Evolutionary conservation across 2,329 filamentous ascomycete species (phyloP), one percentile per base, ranked within the genome.

Genomic region (Epicoccum sorghinum): DNA sequence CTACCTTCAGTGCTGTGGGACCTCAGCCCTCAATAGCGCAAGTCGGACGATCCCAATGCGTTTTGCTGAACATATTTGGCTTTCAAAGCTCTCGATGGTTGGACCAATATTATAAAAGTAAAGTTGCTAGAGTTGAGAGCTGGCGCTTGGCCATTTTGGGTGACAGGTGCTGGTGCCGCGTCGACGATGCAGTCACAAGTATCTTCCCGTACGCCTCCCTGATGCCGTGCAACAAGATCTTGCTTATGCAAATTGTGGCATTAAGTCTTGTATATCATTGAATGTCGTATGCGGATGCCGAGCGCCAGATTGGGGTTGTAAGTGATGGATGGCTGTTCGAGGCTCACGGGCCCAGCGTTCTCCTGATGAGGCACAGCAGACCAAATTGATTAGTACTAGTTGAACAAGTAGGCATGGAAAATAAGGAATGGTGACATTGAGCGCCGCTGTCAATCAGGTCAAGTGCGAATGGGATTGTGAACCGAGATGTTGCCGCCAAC

Each of bases 41-140:
- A 13, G 29, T n/a, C 24, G 18, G 32, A 22, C 42, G 35, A 37
- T 22, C 46, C 32, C 32, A 10, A 52, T 47, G 22, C 29, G n/a
- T 12, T 10, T 3, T 18, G 27, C 44, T 33, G 46, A 32, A 30
- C 52, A 36, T 27, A 14, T 7, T 46, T 39, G 41, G 52, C 53
- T 45, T 45, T 30, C 35, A 49, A 25, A 47, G 38, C 48, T 47
- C 47, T 50, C 48, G 52, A 59, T 62, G 32, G 60, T 59, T 49
- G 52, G 55, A 51, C 54, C 47, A 44, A 51, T 24, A 37, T 30
- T 54, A 25, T 25, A 54, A 46, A 55, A 56, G 52, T 53, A 57
- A 50, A 52, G 43, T 47, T 46, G 33, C 43, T 58, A 44, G 55
- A 46, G 41, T 47, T 52, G 29, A 51, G 52, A 43, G 38, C 32